Conservation (phyloP, 345 rosid genomes). For the Murraya paniculata region DNA sequence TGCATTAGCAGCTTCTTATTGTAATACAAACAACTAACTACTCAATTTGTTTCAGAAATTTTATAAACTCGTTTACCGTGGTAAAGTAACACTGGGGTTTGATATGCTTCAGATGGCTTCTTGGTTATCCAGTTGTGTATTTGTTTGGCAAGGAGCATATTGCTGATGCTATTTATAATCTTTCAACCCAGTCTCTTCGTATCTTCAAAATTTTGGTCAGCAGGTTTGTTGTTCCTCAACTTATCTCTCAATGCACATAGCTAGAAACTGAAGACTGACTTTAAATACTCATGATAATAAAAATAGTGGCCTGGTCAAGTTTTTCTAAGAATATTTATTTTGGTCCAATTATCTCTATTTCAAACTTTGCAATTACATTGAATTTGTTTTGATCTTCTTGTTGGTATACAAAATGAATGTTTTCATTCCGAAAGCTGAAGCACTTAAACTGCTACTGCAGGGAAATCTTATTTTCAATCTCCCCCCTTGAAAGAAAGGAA, state of each 20-base stretch:
- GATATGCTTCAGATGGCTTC: conserved; percentile 70
- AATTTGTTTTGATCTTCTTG: neutral
- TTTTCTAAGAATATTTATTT: neutral
- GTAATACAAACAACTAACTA: neutral
- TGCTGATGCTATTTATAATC: conserved; percentile 74
- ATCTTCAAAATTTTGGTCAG: conserved; percentile 58
- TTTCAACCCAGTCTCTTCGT: conserved; percentile 79
- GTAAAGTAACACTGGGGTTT: conserved; percentile 12
- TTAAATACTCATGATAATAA: neutral
- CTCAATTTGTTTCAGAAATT: neutral
- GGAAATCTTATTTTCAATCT: neutral
- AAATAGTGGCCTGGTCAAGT: neutral
- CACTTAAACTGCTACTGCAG: neutral
- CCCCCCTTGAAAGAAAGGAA: neutral
- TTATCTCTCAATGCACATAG: neutral
- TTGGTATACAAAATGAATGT: neutral
- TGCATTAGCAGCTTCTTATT: neutral
- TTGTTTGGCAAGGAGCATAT: conserved; percentile 79
- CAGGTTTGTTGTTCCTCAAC: conserved; percentile 44
- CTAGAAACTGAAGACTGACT: neutral
- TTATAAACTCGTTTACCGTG: neutral
- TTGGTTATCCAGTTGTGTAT: conserved; percentile 89
- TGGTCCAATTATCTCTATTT: neutral
- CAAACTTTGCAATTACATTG: too few relatives aligned
- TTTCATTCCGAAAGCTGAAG: neutral